Conservation (phyloP, 2,329 filamentous ascomycete species). For the Chalaropsis thielavioides region DNA sequence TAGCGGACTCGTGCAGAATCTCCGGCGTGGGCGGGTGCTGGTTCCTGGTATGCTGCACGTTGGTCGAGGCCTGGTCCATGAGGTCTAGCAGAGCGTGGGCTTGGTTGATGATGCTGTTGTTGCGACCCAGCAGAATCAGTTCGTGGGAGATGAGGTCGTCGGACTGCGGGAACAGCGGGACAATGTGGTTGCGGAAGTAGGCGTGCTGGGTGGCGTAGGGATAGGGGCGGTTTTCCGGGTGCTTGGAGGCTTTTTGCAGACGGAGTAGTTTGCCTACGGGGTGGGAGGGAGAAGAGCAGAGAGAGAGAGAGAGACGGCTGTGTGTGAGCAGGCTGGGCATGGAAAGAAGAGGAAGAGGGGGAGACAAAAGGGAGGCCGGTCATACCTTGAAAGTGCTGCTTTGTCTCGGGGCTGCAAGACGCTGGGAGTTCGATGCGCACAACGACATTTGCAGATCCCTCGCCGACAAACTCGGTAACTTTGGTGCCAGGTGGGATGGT, state of each 20-base stretch:
- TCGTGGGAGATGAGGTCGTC: conserved; percentile 37
- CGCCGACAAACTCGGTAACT: conserved; percentile 34
- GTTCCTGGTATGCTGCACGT: conserved; percentile 18
- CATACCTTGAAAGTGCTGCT: conserved; percentile 26
- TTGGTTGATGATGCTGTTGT: conserved; percentile 26
- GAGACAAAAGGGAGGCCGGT: neutral
- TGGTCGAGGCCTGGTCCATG: conserved; percentile 28
- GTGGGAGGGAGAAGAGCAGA: neutral
- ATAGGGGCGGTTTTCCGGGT: conserved; percentile 17
- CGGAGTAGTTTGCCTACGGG: conserved; percentile 18
- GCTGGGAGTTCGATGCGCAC: conserved; percentile 41
- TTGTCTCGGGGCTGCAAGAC: conserved; percentile 22
- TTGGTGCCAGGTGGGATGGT: conserved; percentile 15
- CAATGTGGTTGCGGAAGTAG: conserved; percentile 16
- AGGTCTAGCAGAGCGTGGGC: conserved; percentile 40
- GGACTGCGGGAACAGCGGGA: conserved; percentile 17
- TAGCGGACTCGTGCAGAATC: conserved; percentile 11
- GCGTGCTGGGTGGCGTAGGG: conserved; percentile 18
- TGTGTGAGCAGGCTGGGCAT: neutral
- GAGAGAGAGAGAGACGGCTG: too few species aligned
- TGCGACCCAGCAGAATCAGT: conserved; percentile 28
- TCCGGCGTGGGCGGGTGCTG: conserved; percentile 10
- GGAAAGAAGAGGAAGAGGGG: neutral
- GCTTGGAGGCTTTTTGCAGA: conserved; percentile 18
- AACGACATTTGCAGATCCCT: conserved; percentile 66